These are phyloP conservation scores for Bonia amplexicaulis DNA, from an alignment of 176 grass and related monocot species.

Conservation along the genomic window DNA sequence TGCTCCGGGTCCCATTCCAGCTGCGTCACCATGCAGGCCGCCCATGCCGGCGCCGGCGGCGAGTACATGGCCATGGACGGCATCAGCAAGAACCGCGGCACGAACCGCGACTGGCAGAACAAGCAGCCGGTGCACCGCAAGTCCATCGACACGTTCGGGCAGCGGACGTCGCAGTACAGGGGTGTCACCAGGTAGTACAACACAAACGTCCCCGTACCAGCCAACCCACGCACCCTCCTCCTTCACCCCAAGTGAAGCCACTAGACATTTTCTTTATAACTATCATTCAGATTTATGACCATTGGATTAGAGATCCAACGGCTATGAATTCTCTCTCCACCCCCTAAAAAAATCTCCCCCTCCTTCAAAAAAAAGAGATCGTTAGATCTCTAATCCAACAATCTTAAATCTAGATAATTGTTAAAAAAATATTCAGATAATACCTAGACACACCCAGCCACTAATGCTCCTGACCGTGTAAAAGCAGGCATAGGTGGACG, in stretches of 20 bases:
- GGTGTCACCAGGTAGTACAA: constrained; percentile 76
- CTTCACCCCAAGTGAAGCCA: not conserved
- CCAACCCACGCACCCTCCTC: not conserved
- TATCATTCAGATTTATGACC: no score
- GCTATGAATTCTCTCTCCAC: no score
- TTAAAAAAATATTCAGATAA: no score
- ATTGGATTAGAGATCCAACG: no score
- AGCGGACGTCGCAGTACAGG: constrained; percentile 93
- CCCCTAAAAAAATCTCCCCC: no score
- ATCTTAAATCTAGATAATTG: no score
- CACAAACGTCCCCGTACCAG: not conserved
- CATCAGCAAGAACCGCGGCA: constrained; percentile 66
- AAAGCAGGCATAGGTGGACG: constrained; percentile 98
- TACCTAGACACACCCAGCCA: no score
- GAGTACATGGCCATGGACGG: constrained; percentile 50
- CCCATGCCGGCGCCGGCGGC: constrained; percentile 3
- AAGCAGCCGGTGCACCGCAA: constrained; percentile 94
- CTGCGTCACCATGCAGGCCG: constrained; percentile 53
- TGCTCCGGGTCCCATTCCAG: constrained; percentile 77
- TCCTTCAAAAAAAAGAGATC: no score
- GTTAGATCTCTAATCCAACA: no score
- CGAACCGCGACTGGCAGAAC: constrained; percentile 27
- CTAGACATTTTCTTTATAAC: no score
- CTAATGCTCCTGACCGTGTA: constrained; percentile 7
- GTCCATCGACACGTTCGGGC: constrained; percentile 96